phyloP scores from a whole-genome alignment of 2,329 filamentous ascomycete species.

The Talaromyces sp. region DNA sequence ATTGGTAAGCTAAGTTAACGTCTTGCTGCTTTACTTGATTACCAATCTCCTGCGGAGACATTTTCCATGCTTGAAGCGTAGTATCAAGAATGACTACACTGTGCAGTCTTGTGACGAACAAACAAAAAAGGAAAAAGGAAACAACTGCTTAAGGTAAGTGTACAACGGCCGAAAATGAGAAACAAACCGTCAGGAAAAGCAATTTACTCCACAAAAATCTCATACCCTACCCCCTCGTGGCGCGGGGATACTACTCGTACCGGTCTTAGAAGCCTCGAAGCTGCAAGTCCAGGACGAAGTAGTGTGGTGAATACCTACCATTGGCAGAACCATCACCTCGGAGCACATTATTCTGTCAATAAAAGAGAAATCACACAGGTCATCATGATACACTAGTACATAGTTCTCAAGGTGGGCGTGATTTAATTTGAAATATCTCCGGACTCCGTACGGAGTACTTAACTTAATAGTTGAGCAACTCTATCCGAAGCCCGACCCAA shows the following conservation, averaged over 20 bases:
- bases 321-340: constrained; percentile 7
- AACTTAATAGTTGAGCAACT: not conserved
- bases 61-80: not conserved
- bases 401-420: not conserved
- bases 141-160: not conserved
- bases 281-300: not conserved
- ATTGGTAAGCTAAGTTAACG: not conserved
- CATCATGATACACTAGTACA: not conserved
- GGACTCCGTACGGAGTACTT: not conserved
- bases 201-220: not conserved
- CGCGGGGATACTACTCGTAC: not conserved
- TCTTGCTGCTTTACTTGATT: not conserved
- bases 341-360: not conserved
- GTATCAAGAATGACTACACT: not conserved
- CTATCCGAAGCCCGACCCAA: constrained; percentile 1
- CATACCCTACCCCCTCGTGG: not conserved
- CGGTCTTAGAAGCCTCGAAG: not conserved
- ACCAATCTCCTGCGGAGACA: not conserved
- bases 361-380: not conserved
- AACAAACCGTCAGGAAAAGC: not conserved
- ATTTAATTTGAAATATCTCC: not conserved
- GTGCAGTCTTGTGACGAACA: not conserved
- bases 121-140: not conserved
- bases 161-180: not conserved
- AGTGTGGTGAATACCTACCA: not conserved